Percentiles rank a stretch among this genome's conserved stretches.
These are phyloP conservation scores for Exutisphaerella laricina DNA, from an alignment of 2,329 filamentous ascomycete species.

Conservation along the genomic window DNA sequence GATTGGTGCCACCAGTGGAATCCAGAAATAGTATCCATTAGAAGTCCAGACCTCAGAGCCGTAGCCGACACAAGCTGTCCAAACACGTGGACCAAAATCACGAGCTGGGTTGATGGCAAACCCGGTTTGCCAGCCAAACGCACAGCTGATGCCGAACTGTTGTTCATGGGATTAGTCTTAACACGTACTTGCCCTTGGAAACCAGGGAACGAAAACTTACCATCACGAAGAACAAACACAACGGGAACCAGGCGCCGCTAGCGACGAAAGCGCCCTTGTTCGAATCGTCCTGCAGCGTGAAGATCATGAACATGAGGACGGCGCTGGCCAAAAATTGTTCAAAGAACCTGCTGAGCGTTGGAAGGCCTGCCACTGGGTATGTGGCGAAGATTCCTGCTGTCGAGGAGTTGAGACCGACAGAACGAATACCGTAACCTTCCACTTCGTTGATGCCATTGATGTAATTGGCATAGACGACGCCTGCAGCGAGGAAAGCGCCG, in stretches of 20 bases:
- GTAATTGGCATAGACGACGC: constrained; percentile 43
- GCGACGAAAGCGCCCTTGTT: constrained; percentile 34
- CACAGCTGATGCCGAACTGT: constrained; percentile 58
- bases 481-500: constrained; percentile 57
- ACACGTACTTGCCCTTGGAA: too few relatives aligned
- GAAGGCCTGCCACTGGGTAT: constrained; percentile 59
- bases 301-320: constrained; percentile 65
- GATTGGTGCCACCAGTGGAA: constrained; percentile 61
- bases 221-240: constrained; percentile 60
- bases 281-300: constrained; percentile 56
- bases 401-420: constrained; percentile 52
- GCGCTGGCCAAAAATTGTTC: constrained; percentile 63
- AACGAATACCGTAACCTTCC: constrained; percentile 56
- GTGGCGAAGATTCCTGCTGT: constrained; percentile 66
- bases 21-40: constrained; percentile 64
- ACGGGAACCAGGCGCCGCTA: constrained; percentile 48
- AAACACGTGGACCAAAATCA: constrained; percentile 64
- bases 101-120: constrained; percentile 64
- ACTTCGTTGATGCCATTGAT: constrained; percentile 54
- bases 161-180: constrained; percentile 5
- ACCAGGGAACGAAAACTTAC: constrained; percentile 8
- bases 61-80: constrained; percentile 63
- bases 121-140: constrained; percentile 65
- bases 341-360: constrained; percentile 60
- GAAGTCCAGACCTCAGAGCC: constrained; percentile 57